Evolutionary conservation across 805 yeast species (phyloP).

Genomic region (Ascoidea asiatica): DNA sequence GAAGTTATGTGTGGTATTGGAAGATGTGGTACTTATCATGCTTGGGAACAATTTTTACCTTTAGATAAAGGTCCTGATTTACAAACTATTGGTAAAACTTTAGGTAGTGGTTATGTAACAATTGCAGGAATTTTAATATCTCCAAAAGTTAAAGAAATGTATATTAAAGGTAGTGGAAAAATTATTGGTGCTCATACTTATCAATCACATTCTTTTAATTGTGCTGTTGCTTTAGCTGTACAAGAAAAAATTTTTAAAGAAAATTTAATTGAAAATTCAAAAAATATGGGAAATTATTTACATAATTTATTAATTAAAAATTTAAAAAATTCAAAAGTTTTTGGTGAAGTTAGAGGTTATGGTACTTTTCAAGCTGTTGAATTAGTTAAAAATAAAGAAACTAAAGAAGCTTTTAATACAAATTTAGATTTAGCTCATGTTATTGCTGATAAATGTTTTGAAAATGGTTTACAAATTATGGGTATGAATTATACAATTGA

Average conservation of each 20-base stretch:
- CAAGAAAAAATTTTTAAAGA: conserved; percentile 25
- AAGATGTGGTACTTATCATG: conserved; percentile 32
- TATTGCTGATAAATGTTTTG: conserved; percentile 20
- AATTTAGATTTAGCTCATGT: conserved; percentile 23
- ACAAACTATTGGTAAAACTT: conserved; percentile 33
- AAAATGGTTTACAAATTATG: conserved; percentile 35
- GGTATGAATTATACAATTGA: conserved; percentile 30
- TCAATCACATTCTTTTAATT: conserved; percentile 33
- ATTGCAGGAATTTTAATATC: conserved; percentile 31
- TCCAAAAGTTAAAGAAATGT: conserved; percentile 25
- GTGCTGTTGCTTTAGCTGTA: conserved; percentile 32
- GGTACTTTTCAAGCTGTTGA: conserved; percentile 51
- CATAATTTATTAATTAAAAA: conserved; percentile 23
- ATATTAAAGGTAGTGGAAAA: conserved; percentile 24
- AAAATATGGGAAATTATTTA: conserved; percentile 27
- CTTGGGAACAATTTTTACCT: conserved; percentile 30
- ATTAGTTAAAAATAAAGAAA: conserved; percentile 35
- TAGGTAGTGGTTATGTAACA: conserved; percentile 36
- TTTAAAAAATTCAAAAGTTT: conserved; percentile 22
- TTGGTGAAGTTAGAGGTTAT: conserved; percentile 50
- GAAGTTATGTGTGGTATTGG: conserved; percentile 50
- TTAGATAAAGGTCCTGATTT: conserved; percentile 31
- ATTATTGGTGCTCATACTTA: conserved; percentile 37
- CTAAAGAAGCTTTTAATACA: conserved; percentile 34
- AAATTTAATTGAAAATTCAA: conserved; percentile 26